Evolutionary conservation across 2,329 filamentous ascomycete species (phyloP), one percentile per base, ranked within the genome.

Genomic region (Calonectria honghensis): DNA sequence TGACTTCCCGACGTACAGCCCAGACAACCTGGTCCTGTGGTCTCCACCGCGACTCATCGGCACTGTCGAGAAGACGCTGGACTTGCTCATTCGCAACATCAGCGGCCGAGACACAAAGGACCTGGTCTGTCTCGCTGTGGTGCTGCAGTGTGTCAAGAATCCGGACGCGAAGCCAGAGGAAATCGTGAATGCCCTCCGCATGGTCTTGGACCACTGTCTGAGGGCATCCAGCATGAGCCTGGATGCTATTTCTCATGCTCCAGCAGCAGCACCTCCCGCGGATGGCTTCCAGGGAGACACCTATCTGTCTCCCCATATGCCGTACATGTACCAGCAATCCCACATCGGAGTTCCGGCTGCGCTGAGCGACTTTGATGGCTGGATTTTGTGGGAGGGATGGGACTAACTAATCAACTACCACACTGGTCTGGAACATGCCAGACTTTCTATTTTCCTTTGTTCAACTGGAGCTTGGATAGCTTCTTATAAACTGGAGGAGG

Each of bases 101-200:
- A 87, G 86, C 52, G 87, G 87, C n/a, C 86, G 86, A 48, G 89
- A 90, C 70, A 81, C 89, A 29, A 88, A 89, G 79, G 89, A 90
- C 68, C 85, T 90, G 14, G 80, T 90, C 10, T 86, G 86, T 51
- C 81, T 91, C n/a, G 83, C 86, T 3, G 83, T 89, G 1, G 88
- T 89, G 35, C 82, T 90, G 64, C 83, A 88, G 73, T 87, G 85
- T 13, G 88, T 88, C 37, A 85, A 85, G 70, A 85, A 78, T 7
- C 78, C 82, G 0, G 87, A 89, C 51, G 83, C 86, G 61, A 86
- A 84, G 57, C 76, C 83, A 7, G 86, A 88, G 20, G 85, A 87
- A 24, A 86, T 88, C 57, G 84, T 85, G 20, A 82, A 82, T 20
- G 86, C 84, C 0, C 80, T 90, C 16, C 85, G 85, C 69, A 77